A percentile compares a stretch with the other conserved stretches of the same genome.
phyloP scores from a whole-genome alignment of 495 filamentous ascomycete genomes.

The Neurospora tetraspora region DNA sequence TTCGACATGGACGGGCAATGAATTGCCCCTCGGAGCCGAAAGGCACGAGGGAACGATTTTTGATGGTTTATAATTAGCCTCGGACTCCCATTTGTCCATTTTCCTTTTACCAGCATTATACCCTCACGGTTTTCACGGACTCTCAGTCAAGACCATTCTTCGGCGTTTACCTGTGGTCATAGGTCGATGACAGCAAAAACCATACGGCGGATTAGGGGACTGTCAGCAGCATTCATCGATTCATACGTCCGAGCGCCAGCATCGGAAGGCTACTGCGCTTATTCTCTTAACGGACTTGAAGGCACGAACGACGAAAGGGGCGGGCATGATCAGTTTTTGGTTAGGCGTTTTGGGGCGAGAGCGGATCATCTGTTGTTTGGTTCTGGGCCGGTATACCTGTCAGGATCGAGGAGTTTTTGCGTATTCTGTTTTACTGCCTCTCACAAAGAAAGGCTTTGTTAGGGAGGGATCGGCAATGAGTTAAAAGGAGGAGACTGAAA shows the following conservation, averaged over 20 bases:
- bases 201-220: no score
- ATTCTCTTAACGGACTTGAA: background rate
- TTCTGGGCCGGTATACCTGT: background rate
- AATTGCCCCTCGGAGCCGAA: background rate
- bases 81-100: no score
- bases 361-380: background rate
- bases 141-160: background rate
- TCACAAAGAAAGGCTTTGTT: background rate
- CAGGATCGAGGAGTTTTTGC: background rate
- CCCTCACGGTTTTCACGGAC: background rate
- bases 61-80: no score
- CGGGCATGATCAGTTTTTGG: background rate
- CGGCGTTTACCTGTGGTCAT: background rate
- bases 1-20: background rate
- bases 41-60: background rate
- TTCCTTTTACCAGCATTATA: background rate
- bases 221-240: no score
- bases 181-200: background rate
- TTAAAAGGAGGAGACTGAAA: background rate
- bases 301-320: background rate
- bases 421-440: background rate
- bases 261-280: no score
- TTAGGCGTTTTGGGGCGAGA: background rate
- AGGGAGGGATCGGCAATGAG: background rate
- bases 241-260: no score